Evolutionary conservation across 805 yeast species (phyloP).

Genomic region (Kodamaea hsintzibuensis): DNA sequence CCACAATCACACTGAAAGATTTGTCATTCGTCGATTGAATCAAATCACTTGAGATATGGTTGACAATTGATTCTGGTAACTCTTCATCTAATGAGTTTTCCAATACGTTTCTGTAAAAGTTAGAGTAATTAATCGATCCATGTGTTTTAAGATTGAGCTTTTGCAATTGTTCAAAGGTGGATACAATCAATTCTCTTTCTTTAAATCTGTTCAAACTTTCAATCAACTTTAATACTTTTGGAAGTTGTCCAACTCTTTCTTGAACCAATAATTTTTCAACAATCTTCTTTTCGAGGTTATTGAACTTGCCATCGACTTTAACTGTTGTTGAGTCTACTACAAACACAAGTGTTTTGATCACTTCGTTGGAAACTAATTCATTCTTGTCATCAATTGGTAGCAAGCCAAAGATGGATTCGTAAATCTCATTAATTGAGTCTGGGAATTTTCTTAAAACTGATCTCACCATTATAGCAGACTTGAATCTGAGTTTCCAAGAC

Average conservation of each 20-base stretch:
- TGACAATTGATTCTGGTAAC: constrained; percentile 20
- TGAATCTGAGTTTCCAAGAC: constrained; percentile 64
- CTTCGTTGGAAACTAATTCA: constrained; percentile 51
- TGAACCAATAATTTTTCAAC: constrained; percentile 22
- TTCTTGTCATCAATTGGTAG: constrained; percentile 43
- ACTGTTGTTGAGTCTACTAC: constrained; percentile 34
- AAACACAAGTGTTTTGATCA: constrained; percentile 44
- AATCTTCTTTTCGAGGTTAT: constrained; percentile 27
- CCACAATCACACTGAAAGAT: constrained; percentile 28
- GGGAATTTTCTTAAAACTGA: constrained; percentile 42
- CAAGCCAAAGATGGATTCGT: constrained; percentile 27
- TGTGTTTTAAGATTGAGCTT: constrained; percentile 16
- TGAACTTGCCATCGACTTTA: neutral
- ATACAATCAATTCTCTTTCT: constrained; percentile 16
- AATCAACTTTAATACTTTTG: constrained; percentile 26
- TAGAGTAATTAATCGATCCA: constrained; percentile 13
- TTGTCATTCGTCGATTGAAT: constrained; percentile 22
- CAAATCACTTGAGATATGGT: constrained; percentile 26
- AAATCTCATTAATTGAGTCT: constrained; percentile 31
- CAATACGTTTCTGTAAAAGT: constrained; percentile 28
- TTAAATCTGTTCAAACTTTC: constrained; percentile 27
- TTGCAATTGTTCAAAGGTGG: constrained; percentile 18
- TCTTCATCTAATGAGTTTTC: constrained; percentile 13
- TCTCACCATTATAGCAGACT: constrained; percentile 46
- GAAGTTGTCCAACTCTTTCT: constrained; percentile 22